These are phyloP conservation scores for Phalaenopsis equestris DNA, from an alignment of 106 monocot species.

Conservation along the genomic window DNA sequence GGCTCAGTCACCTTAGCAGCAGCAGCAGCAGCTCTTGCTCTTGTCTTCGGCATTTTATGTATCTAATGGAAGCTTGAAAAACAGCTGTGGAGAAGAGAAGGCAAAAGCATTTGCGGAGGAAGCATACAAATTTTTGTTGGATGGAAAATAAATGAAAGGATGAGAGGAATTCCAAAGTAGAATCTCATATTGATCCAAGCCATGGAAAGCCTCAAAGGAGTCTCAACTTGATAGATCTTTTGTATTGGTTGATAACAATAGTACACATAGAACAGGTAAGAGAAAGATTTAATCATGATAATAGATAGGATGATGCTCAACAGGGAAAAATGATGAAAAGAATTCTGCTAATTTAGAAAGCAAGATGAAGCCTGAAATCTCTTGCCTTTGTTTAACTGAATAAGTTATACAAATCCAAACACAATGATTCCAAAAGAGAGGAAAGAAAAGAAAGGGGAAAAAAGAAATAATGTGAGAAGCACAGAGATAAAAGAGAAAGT, in stretches of 20 bases:
- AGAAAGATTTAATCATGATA: conserved; percentile 25
- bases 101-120: conserved; percentile 55
- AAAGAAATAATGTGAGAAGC: conserved; percentile 24
- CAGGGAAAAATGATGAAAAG: conserved; percentile 29
- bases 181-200: conserved; percentile 41
- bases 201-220: conserved; percentile 46
- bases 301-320: conserved; percentile 31
- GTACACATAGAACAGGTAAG: conserved; percentile 42
- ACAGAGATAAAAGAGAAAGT: neutral
- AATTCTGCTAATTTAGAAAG: conserved; percentile 30
- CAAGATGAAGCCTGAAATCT: conserved; percentile 9
- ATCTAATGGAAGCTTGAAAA: conserved; percentile 32
- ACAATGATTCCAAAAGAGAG: conserved; percentile 14
- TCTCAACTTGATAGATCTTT: conserved; percentile 30
- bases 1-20: conserved; percentile 21
- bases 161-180: conserved; percentile 55
- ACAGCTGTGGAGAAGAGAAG: conserved; percentile 50
- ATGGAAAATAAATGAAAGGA: conserved; percentile 39
- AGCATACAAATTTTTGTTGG: conserved; percentile 33
- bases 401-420: conserved; percentile 16
- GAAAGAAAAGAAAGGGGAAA: conserved; percentile 7
- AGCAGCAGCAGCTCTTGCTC: conserved; percentile 14
- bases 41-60: conserved; percentile 43
- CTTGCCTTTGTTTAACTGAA: conserved; percentile 18
- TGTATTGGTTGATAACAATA: conserved; percentile 39